Percentiles rank a stretch among this genome's conserved stretches.
Conservation (phyloP, 2,329 filamentous ascomycete species). For the Penicillium aurantiogriseum region DNA sequence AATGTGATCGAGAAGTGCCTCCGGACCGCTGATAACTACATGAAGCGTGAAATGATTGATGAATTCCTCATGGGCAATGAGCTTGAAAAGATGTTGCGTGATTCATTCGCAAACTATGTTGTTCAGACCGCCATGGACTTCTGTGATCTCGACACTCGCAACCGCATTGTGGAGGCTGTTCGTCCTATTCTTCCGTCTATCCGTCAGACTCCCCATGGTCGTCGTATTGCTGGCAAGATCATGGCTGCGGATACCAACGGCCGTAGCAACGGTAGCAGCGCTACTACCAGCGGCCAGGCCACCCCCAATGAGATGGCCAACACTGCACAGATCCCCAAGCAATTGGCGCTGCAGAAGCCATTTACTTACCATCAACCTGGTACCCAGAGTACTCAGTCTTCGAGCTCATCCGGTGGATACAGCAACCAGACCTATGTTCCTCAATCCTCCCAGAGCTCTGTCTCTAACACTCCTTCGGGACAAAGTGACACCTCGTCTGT, state of each 20-base stretch:
- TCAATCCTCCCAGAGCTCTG: slow-evolving; percentile 17
- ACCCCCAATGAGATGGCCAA: slow-evolving; percentile 41
- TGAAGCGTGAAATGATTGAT: slow-evolving; percentile 77
- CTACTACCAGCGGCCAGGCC: slow-evolving; percentile 32
- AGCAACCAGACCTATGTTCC: slow-evolving; percentile 26
- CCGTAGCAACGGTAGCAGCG: slow-evolving; percentile 38
- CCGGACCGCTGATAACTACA: slow-evolving; percentile 72
- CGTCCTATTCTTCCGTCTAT: slow-evolving; percentile 81
- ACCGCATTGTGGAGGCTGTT: slow-evolving; percentile 76
- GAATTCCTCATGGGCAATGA: slow-evolving; percentile 74
- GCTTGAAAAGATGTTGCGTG: slow-evolving; percentile 83
- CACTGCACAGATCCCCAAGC: slow-evolving; percentile 36
- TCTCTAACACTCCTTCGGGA: slow-evolving; percentile 29
- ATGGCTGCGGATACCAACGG: slow-evolving; percentile 52
- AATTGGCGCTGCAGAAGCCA: slow-evolving; percentile 28
- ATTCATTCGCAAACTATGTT: slow-evolving; percentile 96
- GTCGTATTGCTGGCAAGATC: slow-evolving; percentile 89
- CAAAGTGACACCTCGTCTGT: slow-evolving; percentile 31
- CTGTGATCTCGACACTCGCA: slow-evolving; percentile 69
- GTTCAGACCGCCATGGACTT: slow-evolving; percentile 94
- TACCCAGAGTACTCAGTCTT: slow-evolving; percentile 28
- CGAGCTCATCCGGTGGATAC: slow-evolving; percentile 27
- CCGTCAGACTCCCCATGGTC: slow-evolving; percentile 88
- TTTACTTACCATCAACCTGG: slow-evolving; percentile 30
- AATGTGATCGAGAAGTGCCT: slow-evolving; percentile 98